Conservation (phyloP, 257 asterid genomes). For the Cynanchum wilfordii region DNA sequence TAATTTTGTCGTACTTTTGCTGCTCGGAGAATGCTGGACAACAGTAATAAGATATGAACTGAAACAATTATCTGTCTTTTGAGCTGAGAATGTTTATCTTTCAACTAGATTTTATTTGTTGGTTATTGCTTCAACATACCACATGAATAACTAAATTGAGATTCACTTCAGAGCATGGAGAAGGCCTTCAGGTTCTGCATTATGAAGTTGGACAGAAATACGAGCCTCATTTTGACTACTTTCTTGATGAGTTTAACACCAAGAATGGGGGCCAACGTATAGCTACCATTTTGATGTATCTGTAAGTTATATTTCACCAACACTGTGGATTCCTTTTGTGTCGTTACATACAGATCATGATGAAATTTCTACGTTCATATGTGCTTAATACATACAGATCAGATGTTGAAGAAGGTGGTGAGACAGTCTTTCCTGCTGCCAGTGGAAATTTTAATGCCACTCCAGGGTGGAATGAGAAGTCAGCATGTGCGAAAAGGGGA, state of each 20-base stretch:
- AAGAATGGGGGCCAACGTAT: constrained; percentile 89
- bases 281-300: constrained; percentile 85
- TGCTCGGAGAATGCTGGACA: neutral
- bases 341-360: neutral
- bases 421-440: constrained; percentile 82
- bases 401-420: constrained; percentile 98
- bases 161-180: constrained; percentile 67
- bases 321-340: constrained; percentile 9
- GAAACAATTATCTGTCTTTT: neutral
- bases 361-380: constrained; percentile 5
- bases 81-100: neutral
- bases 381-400: constrained; percentile 55
- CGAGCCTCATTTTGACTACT: constrained; percentile 84
- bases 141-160: constrained; percentile 4
- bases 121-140: neutral
- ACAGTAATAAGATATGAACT: neutral
- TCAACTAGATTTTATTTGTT: neutral
- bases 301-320: constrained; percentile 42
- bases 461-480: constrained; percentile 58
- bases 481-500: constrained; percentile 77
- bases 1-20: neutral
- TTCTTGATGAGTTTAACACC: constrained; percentile 70
- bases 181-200: constrained; percentile 80
- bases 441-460: constrained; percentile 55
- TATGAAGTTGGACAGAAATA: constrained; percentile 89